Conservation (phyloP, 2,329 filamentous ascomycete genomes). For the Diplodia scrobiculata region DNA sequence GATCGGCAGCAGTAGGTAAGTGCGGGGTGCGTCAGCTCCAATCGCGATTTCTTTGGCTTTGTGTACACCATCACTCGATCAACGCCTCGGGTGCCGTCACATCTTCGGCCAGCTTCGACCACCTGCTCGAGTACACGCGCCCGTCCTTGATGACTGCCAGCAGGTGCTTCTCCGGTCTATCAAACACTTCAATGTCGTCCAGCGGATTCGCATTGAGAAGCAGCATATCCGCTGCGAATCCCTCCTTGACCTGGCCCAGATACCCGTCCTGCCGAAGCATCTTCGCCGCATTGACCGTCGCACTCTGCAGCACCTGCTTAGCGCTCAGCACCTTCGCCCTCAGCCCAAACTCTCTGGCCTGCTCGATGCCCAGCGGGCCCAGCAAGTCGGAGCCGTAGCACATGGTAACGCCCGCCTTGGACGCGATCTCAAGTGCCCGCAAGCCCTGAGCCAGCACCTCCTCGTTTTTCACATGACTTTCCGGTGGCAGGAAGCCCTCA, state of each 20-base stretch:
- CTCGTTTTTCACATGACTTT: conserved; percentile 54
- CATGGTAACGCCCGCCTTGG: conserved; percentile 57
- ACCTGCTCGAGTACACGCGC: conserved; percentile 47
- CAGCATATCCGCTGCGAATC: conserved; percentile 58
- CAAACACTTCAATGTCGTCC: conserved; percentile 57
- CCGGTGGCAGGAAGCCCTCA: conserved; percentile 50
- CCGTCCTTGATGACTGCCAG: conserved; percentile 60
- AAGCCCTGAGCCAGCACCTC: conserved; percentile 55
- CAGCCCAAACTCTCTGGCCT: conserved; percentile 55
- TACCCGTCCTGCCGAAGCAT: conserved; percentile 52
- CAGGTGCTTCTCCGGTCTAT: conserved; percentile 52
- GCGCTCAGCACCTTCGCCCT: conserved; percentile 49
- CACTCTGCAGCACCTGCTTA: conserved; percentile 53
- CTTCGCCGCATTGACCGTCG: conserved; percentile 57
- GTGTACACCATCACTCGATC: conserved; percentile 10
- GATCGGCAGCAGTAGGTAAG: conserved; percentile 3
- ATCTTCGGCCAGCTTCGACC: conserved; percentile 35
- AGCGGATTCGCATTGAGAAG: conserved; percentile 58
- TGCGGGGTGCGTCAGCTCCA: conserved; percentile 20
- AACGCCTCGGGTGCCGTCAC: neutral
- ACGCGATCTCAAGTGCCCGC: conserved; percentile 52
- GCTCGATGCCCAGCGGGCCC: conserved; percentile 53
- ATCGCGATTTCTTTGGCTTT: neutral
- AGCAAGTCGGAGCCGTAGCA: conserved; percentile 61
- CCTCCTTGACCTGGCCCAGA: conserved; percentile 56